Evolutionary conservation across 495 filamentous ascomycete species (phyloP).

Genomic region (Neurospora pannonica): DNA sequence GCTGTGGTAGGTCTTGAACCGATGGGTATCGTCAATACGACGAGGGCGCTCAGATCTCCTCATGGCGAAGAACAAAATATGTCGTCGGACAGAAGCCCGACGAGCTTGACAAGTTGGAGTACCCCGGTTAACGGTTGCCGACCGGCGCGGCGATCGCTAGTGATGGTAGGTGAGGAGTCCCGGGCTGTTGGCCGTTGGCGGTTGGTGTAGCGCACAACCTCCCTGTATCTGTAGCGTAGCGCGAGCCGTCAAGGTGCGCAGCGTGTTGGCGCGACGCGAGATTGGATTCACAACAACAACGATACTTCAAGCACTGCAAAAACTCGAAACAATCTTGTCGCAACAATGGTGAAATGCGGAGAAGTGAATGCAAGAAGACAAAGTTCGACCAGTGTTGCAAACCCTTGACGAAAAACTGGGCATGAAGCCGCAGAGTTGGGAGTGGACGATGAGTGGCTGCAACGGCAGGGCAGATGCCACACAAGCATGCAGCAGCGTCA

Average conservation of each 20-base stretch:
- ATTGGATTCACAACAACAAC: background rate
- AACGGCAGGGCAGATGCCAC: background rate
- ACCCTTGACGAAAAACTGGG: background rate
- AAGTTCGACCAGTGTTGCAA: background rate
- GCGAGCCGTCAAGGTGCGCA: background rate
- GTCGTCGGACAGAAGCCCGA: background rate
- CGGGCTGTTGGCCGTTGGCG: background rate
- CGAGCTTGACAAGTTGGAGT: background rate
- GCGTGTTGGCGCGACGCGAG: background rate
- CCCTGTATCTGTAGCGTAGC: background rate
- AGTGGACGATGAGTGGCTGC: background rate
- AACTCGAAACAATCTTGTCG: background rate
- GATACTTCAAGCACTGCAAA: background rate
- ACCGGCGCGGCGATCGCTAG: background rate
- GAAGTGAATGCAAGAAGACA: background rate
- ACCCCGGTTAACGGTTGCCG: background rate
- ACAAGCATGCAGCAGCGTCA: background rate
- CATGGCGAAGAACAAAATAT: background rate
- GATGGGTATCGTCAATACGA: background rate
- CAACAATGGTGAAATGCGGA: background rate
- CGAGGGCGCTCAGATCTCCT: background rate
- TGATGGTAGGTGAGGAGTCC: background rate
- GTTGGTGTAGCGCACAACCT: background rate
- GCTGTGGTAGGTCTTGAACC: slow-evolving; percentile 4
- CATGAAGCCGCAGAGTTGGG: background rate